Percentiles rank a stretch among this genome's conserved stretches.
phyloP scores from a whole-genome alignment of 2,329 filamentous ascomycete species.

The Graphiopsis chlorocephala region DNA sequence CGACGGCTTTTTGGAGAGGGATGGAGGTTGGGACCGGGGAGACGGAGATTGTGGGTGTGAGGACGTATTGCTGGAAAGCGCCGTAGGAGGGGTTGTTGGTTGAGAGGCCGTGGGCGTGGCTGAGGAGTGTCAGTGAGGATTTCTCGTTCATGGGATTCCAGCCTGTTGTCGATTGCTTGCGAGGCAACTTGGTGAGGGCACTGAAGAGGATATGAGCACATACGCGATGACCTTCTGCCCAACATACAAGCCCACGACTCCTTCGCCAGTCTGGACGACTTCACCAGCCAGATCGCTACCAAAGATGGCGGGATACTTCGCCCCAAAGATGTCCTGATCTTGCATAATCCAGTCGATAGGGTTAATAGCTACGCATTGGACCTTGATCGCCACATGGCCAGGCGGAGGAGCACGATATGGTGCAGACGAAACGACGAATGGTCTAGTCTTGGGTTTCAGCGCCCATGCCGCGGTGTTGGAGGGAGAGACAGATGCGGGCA shows the following conservation, averaged over 20 bases:
- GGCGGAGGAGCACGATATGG: constrained; percentile 36
- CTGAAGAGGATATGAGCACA: constrained; percentile 4
- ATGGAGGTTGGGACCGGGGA: constrained; percentile 19
- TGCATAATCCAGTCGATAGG: constrained; percentile 38
- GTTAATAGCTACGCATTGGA: constrained; percentile 39
- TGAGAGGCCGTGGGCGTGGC: constrained; percentile 15
- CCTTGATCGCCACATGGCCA: constrained; percentile 41
- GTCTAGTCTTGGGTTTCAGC: constrained; percentile 30
- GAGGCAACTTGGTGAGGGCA: neutral
- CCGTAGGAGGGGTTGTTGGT: constrained; percentile 18
- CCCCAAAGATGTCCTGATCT: constrained; percentile 36
- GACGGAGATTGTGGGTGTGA: constrained; percentile 18
- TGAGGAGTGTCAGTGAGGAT: neutral
- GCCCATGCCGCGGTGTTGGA: constrained; percentile 38
- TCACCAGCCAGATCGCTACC: constrained; percentile 30
- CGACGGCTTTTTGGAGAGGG: constrained; percentile 20
- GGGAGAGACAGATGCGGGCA: neutral
- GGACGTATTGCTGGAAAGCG: constrained; percentile 23
- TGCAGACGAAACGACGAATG: constrained; percentile 37
- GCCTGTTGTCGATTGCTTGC: neutral
- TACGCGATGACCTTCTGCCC: constrained; percentile 46
- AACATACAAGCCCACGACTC: constrained; percentile 31
- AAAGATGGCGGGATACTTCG: constrained; percentile 25
- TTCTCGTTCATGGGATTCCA: neutral
- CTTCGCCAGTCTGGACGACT: constrained; percentile 30